phyloP scores from a whole-genome alignment of 192 early-diverging fungal species.

The Backusella parvicylindrica region DNA sequence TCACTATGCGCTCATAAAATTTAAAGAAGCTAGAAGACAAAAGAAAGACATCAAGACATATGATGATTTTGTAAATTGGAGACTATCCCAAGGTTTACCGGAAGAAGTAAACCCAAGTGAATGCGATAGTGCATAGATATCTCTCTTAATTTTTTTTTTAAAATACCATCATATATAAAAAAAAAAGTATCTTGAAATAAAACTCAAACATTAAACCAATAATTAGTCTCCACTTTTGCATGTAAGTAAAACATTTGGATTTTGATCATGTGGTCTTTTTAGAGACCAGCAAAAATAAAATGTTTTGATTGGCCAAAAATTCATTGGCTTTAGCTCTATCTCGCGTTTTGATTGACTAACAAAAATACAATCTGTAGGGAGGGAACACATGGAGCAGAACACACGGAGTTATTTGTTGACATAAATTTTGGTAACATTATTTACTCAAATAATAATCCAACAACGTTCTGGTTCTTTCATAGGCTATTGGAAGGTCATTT shows the following conservation, averaged over 20 bases:
- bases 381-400: neutral
- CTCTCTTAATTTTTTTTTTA: neutral
- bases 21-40: neutral
- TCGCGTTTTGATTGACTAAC: neutral
- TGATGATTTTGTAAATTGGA: slow-evolving; percentile 23
- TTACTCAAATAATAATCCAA: neutral
- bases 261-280: neutral
- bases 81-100: slow-evolving; percentile 8
- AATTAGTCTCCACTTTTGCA: neutral
- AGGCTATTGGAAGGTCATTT: neutral
- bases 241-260: neutral
- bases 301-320: neutral
- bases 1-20: slow-evolving; percentile 1
- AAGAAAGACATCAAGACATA: slow-evolving; percentile 9
- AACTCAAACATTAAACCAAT: neutral
- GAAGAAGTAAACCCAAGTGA: slow-evolving; percentile 13
- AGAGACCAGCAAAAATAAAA: neutral
- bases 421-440: slow-evolving; percentile 1
- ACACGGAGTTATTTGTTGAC: neutral
- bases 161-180: neutral
- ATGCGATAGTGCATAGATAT: neutral
- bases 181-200: neutral
- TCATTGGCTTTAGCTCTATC: neutral
- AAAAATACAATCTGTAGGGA: neutral
- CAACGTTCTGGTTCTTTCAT: neutral